phyloP scores from a whole-genome alignment of 2,329 filamentous ascomycete species.

The Magnaporthiopsis incrustans region DNA sequence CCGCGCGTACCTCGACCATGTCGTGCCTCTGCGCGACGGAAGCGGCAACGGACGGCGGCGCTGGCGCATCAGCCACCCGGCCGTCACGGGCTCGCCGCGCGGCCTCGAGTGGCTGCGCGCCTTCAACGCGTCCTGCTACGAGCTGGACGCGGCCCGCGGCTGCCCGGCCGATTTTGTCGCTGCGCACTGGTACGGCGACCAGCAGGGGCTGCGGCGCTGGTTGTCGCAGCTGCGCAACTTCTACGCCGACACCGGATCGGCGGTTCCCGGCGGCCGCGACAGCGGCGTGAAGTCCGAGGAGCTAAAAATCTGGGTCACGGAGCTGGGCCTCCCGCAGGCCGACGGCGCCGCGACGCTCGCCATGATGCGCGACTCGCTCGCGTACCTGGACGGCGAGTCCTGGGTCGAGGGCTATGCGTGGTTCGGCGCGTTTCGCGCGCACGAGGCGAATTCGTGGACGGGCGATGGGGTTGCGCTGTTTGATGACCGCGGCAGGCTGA shows the following conservation, averaged over 20 bases:
- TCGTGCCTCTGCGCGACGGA: slow-evolving; percentile 54
- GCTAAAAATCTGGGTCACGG: slow-evolving; percentile 29
- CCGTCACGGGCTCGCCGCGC: slow-evolving; percentile 52
- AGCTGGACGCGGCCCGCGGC: slow-evolving; percentile 40
- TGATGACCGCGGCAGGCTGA: slow-evolving; percentile 59
- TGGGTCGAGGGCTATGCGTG: slow-evolving; percentile 65
- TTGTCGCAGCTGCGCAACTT: slow-evolving; percentile 41
- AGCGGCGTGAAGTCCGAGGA: slow-evolving; percentile 1
- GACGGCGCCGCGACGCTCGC: slow-evolving; percentile 44
- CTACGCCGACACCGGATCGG: slow-evolving; percentile 20
- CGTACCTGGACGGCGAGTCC: slow-evolving; percentile 57
- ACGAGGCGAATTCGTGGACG: slow-evolving; percentile 56
- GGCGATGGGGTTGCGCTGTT: slow-evolving; percentile 67
- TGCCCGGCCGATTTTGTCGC: slow-evolving; percentile 56
- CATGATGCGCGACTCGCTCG: slow-evolving; percentile 59
- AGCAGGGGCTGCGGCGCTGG: slow-evolving; percentile 58
- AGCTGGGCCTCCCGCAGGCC: slow-evolving; percentile 29
- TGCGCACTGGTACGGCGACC: slow-evolving; percentile 62
- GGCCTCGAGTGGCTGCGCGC: slow-evolving; percentile 60
- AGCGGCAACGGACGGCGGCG: slow-evolving; percentile 31
- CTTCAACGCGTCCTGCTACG: slow-evolving; percentile 57
- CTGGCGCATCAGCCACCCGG: slow-evolving; percentile 62
- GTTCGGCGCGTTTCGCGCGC: slow-evolving; percentile 63
- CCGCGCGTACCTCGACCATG: slow-evolving; percentile 10
- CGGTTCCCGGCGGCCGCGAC: background rate